A percentile compares a stretch with the other conserved stretches of the same genome.
Conservation (phyloP, 495 filamentous ascomycete genomes). For the Achaetomiella virescens region DNA sequence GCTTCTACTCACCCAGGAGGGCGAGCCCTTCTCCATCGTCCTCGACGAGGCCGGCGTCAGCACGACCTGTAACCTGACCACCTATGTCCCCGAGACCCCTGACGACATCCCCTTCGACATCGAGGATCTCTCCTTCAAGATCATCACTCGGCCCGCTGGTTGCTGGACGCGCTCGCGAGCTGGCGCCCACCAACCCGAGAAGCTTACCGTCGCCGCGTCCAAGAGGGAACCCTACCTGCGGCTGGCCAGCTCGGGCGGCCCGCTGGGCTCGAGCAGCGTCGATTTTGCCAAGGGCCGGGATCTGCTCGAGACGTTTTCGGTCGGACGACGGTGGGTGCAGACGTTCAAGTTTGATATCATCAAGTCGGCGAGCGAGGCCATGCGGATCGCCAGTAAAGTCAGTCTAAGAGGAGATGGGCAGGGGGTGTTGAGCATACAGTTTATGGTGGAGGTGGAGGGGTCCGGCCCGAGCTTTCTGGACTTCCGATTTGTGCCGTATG, state of each 20-base stretch:
- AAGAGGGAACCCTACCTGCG: conserved; percentile 64
- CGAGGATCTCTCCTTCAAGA: conserved; percentile 75
- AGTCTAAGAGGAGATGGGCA: conserved; percentile 80
- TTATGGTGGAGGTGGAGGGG: conserved; percentile 82
- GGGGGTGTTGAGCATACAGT: conserved; percentile 89
- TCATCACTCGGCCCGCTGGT: conserved; percentile 83
- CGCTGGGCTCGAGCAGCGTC: conserved; percentile 72
- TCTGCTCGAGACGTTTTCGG: conserved; percentile 71
- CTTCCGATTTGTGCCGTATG: conserved; percentile 47
- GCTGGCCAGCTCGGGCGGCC: conserved; percentile 60
- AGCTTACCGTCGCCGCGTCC: conserved; percentile 55
- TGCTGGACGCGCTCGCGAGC: conserved; percentile 81
- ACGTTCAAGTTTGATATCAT: conserved; percentile 80
- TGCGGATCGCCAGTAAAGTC: conserved; percentile 87
- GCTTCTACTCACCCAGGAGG: conserved; percentile 64
- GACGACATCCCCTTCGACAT: conserved; percentile 80
- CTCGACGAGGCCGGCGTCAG: conserved; percentile 79
- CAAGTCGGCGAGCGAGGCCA: conserved; percentile 74
- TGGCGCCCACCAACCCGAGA: conserved; percentile 61
- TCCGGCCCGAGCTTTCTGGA: conserved; percentile 37
- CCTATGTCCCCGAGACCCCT: conserved; percentile 65
- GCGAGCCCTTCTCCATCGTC: conserved; percentile 70
- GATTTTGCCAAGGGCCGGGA: conserved; percentile 74
- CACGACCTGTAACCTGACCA: conserved; percentile 87
- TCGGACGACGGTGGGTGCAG: conserved; percentile 47